Evolutionary conservation across 2,329 filamentous ascomycete genomes (phyloP).

Genomic region (Daldinia sp.): DNA sequence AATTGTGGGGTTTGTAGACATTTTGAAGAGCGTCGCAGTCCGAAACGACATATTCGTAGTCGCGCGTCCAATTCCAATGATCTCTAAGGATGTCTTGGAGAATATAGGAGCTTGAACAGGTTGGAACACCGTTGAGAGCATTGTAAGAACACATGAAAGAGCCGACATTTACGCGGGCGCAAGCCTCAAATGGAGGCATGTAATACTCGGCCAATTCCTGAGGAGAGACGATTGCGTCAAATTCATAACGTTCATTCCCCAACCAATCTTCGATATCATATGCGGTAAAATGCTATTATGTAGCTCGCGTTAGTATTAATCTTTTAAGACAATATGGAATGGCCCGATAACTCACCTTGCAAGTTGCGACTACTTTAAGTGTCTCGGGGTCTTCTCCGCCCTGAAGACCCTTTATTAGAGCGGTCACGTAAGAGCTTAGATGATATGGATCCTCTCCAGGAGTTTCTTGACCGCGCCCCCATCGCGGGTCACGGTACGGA

Average conservation of each 20-base stretch:
- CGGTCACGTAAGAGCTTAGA: constrained; percentile 59
- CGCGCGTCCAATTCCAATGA: constrained; percentile 69
- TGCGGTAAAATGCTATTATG: constrained; percentile 57
- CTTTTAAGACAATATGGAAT: neutral
- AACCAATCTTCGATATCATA: constrained; percentile 63
- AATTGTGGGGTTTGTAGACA: constrained; percentile 56
- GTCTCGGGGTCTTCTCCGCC: constrained; percentile 41
- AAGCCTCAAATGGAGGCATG: constrained; percentile 70
- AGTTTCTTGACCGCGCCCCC: constrained; percentile 43
- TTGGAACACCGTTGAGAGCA: constrained; percentile 69
- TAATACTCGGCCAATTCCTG: constrained; percentile 75
- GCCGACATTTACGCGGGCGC: constrained; percentile 61
- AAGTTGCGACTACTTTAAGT: constrained; percentile 59
- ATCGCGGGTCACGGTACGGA: constrained; percentile 38
- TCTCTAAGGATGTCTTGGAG: constrained; percentile 70
- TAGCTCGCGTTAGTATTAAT: constrained; percentile 5
- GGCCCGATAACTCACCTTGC: constrained; percentile 51
- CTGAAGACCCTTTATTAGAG: constrained; percentile 63
- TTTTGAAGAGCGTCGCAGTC: constrained; percentile 72
- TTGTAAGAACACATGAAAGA: constrained; percentile 72
- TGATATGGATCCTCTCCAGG: constrained; percentile 49
- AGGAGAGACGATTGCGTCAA: constrained; percentile 62
- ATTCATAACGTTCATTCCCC: constrained; percentile 56
- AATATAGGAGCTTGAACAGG: constrained; percentile 69
- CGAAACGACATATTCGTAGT: constrained; percentile 68